A percentile compares a stretch with the other conserved stretches of the same genome.
Evolutionary conservation across 2,329 filamentous ascomycete genomes (phyloP).

Genomic region (Phaeosphaeria sp.): DNA sequence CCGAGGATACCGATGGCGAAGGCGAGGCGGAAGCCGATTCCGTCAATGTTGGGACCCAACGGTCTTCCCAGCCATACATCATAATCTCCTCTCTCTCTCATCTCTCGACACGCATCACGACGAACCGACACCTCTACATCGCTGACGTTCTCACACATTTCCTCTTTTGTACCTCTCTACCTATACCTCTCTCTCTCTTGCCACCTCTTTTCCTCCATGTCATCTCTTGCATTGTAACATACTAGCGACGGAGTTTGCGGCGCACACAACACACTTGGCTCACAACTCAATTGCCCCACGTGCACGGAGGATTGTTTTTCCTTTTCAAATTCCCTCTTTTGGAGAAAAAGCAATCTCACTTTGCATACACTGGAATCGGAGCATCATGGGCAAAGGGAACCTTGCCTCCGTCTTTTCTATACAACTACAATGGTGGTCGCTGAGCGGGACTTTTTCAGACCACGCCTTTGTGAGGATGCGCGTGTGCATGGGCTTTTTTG

Average conservation of each 20-base stretch:
- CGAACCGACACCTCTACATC: slow-evolving; percentile 18
- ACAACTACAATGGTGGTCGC: not conserved
- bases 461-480: slow-evolving; percentile 3
- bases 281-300: slow-evolving; percentile 7
- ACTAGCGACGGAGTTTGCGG: slow-evolving; percentile 43
- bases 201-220: slow-evolving; percentile 7
- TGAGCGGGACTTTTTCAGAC: not conserved
- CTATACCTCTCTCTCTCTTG: not conserved
- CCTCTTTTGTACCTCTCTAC: slow-evolving; percentile 12
- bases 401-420: not conserved
- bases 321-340: not conserved
- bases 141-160: slow-evolving; percentile 17
- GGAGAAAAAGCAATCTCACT: slow-evolving; percentile 15
- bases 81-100: slow-evolving; percentile 22
- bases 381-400: not conserved
- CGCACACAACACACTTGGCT: slow-evolving; percentile 25
- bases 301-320: not conserved
- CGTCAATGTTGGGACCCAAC: slow-evolving; percentile 49
- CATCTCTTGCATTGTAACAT: slow-evolving; percentile 33
- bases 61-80: slow-evolving; percentile 33
- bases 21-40: slow-evolving; percentile 58
- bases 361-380: slow-evolving; percentile 35
- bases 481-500: not conserved
- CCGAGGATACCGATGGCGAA: slow-evolving; percentile 65
- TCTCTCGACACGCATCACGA: slow-evolving; percentile 17